Conservation (phyloP, 164 flowering plant genomes). For the Umbellularia californica region DNA sequence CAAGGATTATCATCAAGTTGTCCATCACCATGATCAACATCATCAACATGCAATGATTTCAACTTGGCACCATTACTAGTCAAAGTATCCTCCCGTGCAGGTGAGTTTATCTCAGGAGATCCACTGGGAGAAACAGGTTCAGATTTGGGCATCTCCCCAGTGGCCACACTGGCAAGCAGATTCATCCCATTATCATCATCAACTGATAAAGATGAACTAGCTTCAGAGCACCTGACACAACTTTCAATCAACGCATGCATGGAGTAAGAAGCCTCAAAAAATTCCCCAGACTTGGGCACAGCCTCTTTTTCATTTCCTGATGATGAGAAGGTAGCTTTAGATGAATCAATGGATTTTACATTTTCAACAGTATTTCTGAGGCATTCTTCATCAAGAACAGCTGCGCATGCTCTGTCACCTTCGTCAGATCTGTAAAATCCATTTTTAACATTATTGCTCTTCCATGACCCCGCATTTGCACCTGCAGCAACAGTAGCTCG, state of each 20-base stretch:
- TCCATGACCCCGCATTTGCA: constrained; percentile 51
- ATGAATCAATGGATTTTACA: constrained; percentile 13
- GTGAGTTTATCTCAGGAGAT: constrained; percentile 40
- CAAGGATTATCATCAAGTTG: constrained; percentile 21
- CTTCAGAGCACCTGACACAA: constrained; percentile 45
- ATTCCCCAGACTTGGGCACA: constrained; percentile 29
- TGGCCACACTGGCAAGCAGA: constrained; percentile 92
- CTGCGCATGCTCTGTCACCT: constrained; percentile 43
- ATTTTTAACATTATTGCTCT: constrained; percentile 57
- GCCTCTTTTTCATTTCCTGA: constrained; percentile 21
- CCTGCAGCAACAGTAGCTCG: constrained; percentile 27
- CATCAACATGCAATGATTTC: constrained; percentile 27
- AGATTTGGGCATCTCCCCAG: constrained; percentile 69
- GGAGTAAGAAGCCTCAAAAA: constrained; percentile 41
- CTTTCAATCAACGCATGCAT: constrained; percentile 60
- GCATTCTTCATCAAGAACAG: constrained; percentile 35
- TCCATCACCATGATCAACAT: constrained; percentile 10
- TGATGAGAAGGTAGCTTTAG: constrained; percentile 13
- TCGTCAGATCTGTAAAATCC: constrained; percentile 45
- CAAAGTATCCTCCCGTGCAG: constrained; percentile 28
- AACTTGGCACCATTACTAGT: constrained; percentile 23
- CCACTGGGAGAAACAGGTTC: constrained; percentile 34
- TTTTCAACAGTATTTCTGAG: constrained; percentile 29
- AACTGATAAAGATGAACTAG: constrained; percentile 34
- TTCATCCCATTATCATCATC: constrained; percentile 89